Evolutionary conservation across 257 asterid species (phyloP).

Genomic region (Plantago elongata): DNA sequence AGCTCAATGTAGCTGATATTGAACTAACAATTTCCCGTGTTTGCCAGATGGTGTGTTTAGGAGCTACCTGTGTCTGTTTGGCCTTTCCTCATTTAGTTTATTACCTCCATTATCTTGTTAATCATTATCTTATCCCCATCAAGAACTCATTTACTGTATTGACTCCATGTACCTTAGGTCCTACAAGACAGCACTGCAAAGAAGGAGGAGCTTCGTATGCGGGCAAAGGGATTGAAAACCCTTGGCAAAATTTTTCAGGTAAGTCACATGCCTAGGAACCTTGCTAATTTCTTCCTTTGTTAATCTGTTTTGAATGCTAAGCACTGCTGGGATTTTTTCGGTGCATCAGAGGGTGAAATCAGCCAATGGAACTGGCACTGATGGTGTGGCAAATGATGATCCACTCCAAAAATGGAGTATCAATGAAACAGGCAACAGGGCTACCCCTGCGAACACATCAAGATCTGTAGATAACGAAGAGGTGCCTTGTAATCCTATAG

Average conservation of each 20-base stretch:
- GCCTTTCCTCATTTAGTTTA: constrained; percentile 5
- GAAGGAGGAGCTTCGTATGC: constrained; percentile 88
- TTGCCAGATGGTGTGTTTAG: constrained; percentile 82
- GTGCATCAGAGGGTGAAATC: constrained; percentile 66
- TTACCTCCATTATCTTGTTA: not conserved
- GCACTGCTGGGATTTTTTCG: constrained; percentile 15
- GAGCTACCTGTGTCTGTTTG: constrained; percentile 13
- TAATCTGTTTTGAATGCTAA: not conserved
- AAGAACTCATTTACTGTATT: constrained; percentile 5
- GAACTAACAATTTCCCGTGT: constrained; percentile 90
- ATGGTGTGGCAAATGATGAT: constrained; percentile 30
- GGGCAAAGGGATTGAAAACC: constrained; percentile 95
- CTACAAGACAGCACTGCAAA: constrained; percentile 72
- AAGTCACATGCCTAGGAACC: constrained; percentile 12
- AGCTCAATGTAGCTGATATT: constrained; percentile 98
- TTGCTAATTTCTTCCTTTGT: constrained; percentile 5
- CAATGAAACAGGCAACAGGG: constrained; percentile 34
- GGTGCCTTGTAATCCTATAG: constrained; percentile 24
- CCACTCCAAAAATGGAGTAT: constrained; percentile 46
- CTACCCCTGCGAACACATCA: constrained; percentile 42
- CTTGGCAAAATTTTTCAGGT: constrained; percentile 93
- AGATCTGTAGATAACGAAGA: constrained; percentile 42
- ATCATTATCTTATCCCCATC: no score
- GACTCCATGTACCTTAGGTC: constrained; percentile 43
- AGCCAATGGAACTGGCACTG: constrained; percentile 47